Conservation (phyloP, 225 moss, liverwort and hornwort genomes). For the Sphagnum tenellum region DNA sequence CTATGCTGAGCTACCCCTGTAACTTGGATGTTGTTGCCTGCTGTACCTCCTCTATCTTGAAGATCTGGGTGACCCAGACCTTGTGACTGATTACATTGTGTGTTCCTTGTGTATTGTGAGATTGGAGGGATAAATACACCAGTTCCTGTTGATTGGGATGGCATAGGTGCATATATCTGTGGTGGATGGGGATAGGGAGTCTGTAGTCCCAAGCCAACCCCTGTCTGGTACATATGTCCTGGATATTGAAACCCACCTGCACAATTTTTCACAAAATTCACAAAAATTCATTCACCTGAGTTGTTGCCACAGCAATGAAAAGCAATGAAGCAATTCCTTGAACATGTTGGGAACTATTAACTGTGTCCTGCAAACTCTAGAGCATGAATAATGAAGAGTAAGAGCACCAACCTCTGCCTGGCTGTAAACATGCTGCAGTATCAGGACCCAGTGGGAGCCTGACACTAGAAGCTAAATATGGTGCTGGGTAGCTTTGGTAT, state of each 20-base stretch:
- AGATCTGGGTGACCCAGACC: too few species aligned
- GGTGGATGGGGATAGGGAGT: conserved; percentile 44
- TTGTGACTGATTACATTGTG: too few species aligned
- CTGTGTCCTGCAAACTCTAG: background rate
- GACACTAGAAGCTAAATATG: conserved; percentile 25
- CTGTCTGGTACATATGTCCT: conserved; percentile 44
- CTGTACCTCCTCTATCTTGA: too few species aligned
- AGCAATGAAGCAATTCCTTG: background rate
- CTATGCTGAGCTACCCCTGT: too few species aligned
- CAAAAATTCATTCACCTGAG: background rate
- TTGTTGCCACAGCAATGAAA: background rate
- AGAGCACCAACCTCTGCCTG: conserved; percentile 6
- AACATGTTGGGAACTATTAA: background rate
- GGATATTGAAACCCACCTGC: conserved; percentile 50
- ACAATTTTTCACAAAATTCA: background rate
- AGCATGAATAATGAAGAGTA: background rate
- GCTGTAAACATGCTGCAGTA: conserved; percentile 3
- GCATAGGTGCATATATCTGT: conserved; percentile 35
- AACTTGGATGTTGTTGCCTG: too few species aligned
- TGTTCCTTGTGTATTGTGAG: too few species aligned
- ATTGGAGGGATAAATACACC: conserved; percentile 22
- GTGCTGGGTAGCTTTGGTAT: conserved; percentile 40
- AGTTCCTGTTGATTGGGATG: conserved; percentile 45
- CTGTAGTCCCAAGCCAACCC: conserved; percentile 43
- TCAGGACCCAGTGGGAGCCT: conserved; percentile 23